Evolutionary conservation across 768 basidiomycete species (phyloP).

Genomic region (Chalciporus piperatus): DNA sequence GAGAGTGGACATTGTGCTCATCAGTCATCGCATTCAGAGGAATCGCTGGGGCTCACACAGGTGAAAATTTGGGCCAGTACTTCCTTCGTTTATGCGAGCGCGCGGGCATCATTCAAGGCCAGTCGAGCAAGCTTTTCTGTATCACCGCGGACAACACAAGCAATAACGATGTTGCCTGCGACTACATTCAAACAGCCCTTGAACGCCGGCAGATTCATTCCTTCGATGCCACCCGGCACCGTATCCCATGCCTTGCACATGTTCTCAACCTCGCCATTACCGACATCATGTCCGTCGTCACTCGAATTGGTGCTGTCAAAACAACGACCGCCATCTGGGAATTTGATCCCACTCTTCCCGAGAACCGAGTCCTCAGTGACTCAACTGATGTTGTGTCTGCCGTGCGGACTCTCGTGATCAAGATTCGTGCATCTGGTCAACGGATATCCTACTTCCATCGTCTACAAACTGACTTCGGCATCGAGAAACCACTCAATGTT

Average conservation of each 20-base stretch:
- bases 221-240: conserved; percentile 18
- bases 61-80: conserved; percentile 28
- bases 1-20: conserved; percentile 22
- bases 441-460: conserved; percentile 23
- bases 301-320: conserved; percentile 26
- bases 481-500: conserved; percentile 18
- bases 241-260: conserved; percentile 29
- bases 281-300: conserved; percentile 32
- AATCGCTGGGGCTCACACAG: conserved; percentile 23
- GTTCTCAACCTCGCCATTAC: conserved; percentile 27
- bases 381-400: conserved; percentile 33
- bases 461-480: conserved; percentile 15
- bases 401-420: conserved; percentile 30
- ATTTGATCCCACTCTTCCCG: conserved; percentile 25
- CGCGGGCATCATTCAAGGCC: conserved; percentile 20
- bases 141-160: conserved; percentile 24
- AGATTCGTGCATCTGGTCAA: conserved; percentile 27
- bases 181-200: conserved; percentile 15
- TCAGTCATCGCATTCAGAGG: conserved; percentile 24
- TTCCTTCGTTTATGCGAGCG: conserved; percentile 24
- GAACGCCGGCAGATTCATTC: background rate
- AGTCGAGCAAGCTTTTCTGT: conserved; percentile 16
- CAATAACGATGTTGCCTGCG: conserved; percentile 23
- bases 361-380: conserved; percentile 27
- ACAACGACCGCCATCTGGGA: conserved; percentile 34